Evolutionary conservation across 1,284 basidiomycete species (phyloP).

Genomic region (Cronartium quercuum): DNA sequence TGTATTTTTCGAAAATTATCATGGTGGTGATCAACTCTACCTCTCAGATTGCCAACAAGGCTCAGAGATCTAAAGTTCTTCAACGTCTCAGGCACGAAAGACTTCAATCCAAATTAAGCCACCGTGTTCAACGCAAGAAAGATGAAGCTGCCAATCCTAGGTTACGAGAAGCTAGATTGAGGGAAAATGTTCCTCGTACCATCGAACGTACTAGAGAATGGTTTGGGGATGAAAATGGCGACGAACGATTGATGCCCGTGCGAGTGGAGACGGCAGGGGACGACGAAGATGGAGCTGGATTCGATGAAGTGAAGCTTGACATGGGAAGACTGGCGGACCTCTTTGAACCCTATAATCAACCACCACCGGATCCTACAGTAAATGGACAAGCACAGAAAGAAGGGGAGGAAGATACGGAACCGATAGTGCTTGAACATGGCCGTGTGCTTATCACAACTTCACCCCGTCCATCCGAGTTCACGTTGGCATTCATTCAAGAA

Average conservation of each 20-base stretch:
- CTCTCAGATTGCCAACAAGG: constrained; percentile 36
- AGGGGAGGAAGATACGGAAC: constrained; percentile 56
- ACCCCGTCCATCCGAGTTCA: constrained; percentile 28
- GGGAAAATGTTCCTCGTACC: constrained; percentile 18
- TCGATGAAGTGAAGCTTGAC: constrained; percentile 25
- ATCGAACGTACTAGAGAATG: constrained; percentile 26
- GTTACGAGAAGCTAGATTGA: constrained; percentile 5
- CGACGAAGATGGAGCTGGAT: constrained; percentile 3
- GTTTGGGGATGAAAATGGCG: constrained; percentile 20
- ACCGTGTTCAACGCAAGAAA: constrained; percentile 19
- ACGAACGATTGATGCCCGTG: constrained; percentile 28
- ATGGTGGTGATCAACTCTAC: constrained; percentile 9
- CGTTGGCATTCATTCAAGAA: constrained; percentile 53
- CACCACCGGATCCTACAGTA: constrained; percentile 47
- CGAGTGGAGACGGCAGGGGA: constrained; percentile 1
- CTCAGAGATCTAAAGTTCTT: constrained; percentile 8
- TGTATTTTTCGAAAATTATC: not conserved
- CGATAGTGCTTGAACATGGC: constrained; percentile 51
- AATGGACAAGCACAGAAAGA: constrained; percentile 44
- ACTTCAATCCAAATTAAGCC: constrained; percentile 11
- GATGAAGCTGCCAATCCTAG: constrained; percentile 16
- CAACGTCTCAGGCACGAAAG: constrained; percentile 15
- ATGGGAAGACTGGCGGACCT: constrained; percentile 32
- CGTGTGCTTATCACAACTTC: constrained; percentile 29
- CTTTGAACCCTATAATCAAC: constrained; percentile 16